Conservation (phyloP, 1,284 basidiomycete genomes). For the Cryptococcus jaspeensis region DNA sequence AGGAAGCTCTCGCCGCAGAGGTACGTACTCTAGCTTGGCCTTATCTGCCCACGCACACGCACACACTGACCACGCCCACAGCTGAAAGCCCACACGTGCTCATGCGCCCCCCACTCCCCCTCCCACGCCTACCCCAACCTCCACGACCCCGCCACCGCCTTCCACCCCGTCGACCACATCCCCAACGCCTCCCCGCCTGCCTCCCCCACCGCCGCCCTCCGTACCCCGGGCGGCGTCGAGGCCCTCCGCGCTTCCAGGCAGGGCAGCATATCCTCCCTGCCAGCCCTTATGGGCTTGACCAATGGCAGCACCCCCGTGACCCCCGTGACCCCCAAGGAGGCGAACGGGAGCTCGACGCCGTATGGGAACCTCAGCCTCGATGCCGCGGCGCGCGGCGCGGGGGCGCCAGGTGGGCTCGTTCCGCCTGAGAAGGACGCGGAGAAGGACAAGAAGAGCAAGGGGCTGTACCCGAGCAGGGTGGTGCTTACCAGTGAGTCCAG, state of each 20-base stretch:
- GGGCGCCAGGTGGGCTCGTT: constrained; percentile 20
- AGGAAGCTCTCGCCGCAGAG: constrained; percentile 37
- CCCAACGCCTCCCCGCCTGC: constrained; percentile 7
- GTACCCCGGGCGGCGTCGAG: constrained; percentile 23
- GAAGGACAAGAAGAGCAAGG: constrained; percentile 25
- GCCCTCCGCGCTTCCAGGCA: constrained; percentile 20
- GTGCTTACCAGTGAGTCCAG: constrained; percentile 38
- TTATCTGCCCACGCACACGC: not conserved
- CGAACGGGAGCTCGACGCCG: constrained; percentile 20
- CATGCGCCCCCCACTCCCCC: constrained; percentile 3
- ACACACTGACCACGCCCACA: not conserved
- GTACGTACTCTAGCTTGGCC: constrained; percentile 20
- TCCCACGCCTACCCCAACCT: constrained; percentile 2
- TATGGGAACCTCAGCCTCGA: constrained; percentile 32
- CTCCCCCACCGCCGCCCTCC: constrained; percentile 7
- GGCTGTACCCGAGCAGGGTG: constrained; percentile 38
- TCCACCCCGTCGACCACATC: constrained; percentile 2
- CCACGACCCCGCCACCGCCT: constrained; percentile 8
- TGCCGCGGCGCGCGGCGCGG: constrained; percentile 20
- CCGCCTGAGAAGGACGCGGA: constrained; percentile 19
- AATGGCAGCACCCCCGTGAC: not conserved
- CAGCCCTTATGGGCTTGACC: not conserved
- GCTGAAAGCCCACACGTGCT: constrained; percentile 6
- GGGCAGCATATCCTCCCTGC: not conserved
- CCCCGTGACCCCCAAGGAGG: not conserved